These are phyloP conservation scores for Xylaria telfairii DNA, from an alignment of 495 filamentous ascomycete genomes.

Conservation along the genomic window DNA sequence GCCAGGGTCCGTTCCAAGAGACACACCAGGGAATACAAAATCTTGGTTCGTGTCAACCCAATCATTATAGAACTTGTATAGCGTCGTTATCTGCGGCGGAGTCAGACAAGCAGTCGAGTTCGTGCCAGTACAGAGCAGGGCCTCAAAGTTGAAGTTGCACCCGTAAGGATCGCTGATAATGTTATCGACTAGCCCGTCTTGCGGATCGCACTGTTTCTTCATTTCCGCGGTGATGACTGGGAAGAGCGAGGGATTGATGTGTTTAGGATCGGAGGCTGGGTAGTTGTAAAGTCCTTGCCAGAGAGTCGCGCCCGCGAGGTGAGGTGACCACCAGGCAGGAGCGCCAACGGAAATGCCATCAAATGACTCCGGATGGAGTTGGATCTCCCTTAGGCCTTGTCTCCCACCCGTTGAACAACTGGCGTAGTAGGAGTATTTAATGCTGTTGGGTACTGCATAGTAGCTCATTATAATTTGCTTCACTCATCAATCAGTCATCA, in stretches of 20 bases:
- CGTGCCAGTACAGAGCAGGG: conserved; percentile 56
- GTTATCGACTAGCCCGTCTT: conserved; percentile 67
- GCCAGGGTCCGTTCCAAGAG: conserved; percentile 29
- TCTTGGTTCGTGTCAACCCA: conserved; percentile 44
- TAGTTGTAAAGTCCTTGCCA: conserved; percentile 47
- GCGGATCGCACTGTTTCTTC: conserved; percentile 66
- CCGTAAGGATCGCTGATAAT: conserved; percentile 67
- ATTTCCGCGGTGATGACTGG: conserved; percentile 62
- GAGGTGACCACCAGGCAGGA: conserved; percentile 45
- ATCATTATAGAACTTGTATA: conserved; percentile 61
- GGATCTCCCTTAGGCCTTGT: conserved; percentile 59
- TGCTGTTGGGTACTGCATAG: conserved; percentile 43
- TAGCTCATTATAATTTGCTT: conserved; percentile 48
- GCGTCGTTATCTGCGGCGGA: conserved; percentile 58
- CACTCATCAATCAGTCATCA: background rate
- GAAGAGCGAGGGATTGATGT: conserved; percentile 59
- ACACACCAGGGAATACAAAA: conserved; percentile 35
- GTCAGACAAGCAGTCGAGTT: conserved; percentile 59
- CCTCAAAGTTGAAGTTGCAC: conserved; percentile 62
- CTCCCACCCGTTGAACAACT: conserved; percentile 65
- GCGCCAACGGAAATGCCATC: conserved; percentile 65
- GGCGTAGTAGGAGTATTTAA: conserved; percentile 59
- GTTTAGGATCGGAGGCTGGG: conserved; percentile 49
- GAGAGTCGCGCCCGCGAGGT: conserved; percentile 53
- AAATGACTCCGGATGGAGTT: conserved; percentile 62